A percentile compares a stretch with the other conserved stretches of the same genome.
Conservation (phyloP, 1,284 basidiomycete species). For the Taiwanofungus camphoratus region DNA sequence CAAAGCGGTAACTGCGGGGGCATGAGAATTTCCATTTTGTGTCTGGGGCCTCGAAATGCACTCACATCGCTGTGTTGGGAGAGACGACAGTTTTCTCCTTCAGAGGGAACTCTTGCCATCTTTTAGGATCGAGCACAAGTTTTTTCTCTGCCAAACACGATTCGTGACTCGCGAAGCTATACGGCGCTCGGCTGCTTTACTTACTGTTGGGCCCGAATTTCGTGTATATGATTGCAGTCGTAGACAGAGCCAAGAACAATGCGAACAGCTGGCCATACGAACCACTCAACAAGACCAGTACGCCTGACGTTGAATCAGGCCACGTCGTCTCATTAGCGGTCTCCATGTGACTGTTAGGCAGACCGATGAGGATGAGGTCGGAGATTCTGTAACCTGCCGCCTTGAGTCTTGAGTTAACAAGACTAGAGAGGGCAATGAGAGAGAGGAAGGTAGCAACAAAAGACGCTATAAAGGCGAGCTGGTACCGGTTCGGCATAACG, state of each 20-base stretch:
- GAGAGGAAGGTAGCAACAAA: slow-evolving; percentile 41
- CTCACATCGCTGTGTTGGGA: slow-evolving; percentile 92
- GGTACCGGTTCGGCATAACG: slow-evolving; percentile 39
- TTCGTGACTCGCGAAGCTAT: slow-evolving; percentile 1
- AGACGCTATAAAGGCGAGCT: slow-evolving; percentile 47
- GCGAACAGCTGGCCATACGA: slow-evolving; percentile 32
- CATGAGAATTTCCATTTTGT: neutral
- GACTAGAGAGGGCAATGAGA: slow-evolving; percentile 40
- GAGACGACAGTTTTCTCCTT: slow-evolving; percentile 81
- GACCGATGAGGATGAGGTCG: slow-evolving; percentile 58
- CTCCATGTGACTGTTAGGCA: slow-evolving; percentile 30
- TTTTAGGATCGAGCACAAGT: slow-evolving; percentile 67
- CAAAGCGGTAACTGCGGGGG: slow-evolving; percentile 80
- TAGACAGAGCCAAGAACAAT: slow-evolving; percentile 32
- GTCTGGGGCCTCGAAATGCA: slow-evolving; percentile 10
- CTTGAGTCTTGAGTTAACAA: slow-evolving; percentile 38
- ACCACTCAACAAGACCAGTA: slow-evolving; percentile 17
- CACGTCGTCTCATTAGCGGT: neutral
- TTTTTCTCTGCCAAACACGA: slow-evolving; percentile 38
- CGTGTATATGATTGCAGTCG: slow-evolving; percentile 34
- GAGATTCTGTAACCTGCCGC: slow-evolving; percentile 52
- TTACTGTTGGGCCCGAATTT: slow-evolving; percentile 36
- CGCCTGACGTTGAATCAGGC: slow-evolving; percentile 11
- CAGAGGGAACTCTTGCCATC: slow-evolving; percentile 83
- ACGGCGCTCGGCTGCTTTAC: slow-evolving; percentile 31